Conservation (phyloP, 2,329 filamentous ascomycete genomes). For the Didymella keratinophila region DNA sequence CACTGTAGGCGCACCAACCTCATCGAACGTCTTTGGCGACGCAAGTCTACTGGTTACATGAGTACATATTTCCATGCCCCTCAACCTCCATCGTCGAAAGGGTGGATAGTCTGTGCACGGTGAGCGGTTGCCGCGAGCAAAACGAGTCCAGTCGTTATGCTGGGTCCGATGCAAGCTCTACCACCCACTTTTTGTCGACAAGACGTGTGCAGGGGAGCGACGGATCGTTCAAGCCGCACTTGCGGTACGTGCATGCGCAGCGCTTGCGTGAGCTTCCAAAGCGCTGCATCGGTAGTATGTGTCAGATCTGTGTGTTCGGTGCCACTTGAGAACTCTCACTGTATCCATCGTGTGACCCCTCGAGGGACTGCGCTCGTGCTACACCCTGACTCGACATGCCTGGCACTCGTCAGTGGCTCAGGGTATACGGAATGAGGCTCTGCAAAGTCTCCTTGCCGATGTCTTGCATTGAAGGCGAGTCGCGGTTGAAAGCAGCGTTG, state of each 20-base stretch:
- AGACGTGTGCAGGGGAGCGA: not conserved
- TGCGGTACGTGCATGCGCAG: not conserved
- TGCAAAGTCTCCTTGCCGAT: not conserved
- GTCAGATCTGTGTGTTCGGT: constrained; percentile 12
- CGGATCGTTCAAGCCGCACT: constrained; percentile 1
- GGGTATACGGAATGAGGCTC: constrained; percentile 9
- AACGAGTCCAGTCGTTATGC: not conserved
- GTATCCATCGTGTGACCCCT: constrained; percentile 2
- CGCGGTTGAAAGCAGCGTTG: not conserved
- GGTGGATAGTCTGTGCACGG: not conserved
- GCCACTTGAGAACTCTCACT: not conserved
- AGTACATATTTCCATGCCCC: not conserved
- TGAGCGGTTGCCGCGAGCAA: not conserved
- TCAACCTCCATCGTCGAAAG: not conserved
- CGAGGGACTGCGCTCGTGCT: constrained; percentile 8
- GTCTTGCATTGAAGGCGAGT: not conserved
- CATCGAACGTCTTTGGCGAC: not conserved
- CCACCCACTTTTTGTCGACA: not conserved
- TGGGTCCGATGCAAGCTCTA: not conserved
- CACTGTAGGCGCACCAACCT: not conserved
- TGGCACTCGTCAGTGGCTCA: constrained; percentile 1
- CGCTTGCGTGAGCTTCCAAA: constrained; percentile 6
- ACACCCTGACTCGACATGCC: constrained; percentile 3
- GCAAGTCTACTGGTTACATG: not conserved
- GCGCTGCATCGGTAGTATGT: constrained; percentile 2